Percentiles rank a stretch among this genome's conserved stretches.
Evolutionary conservation across 176 grass and related monocot genomes (phyloP).

Genomic region (Zea luxurians): DNA sequence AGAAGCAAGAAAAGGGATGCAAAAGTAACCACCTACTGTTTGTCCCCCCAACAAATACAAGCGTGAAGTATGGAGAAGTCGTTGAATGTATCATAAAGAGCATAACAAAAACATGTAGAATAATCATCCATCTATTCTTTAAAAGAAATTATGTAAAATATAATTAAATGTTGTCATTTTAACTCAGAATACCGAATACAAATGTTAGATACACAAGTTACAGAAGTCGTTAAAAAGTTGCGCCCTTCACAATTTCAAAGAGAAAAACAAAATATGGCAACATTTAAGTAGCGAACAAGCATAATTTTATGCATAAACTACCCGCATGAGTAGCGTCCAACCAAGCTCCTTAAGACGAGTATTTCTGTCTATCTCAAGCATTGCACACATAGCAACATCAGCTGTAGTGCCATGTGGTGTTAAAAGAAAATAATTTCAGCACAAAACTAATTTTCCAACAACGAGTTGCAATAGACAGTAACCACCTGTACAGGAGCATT

Average conservation of each 20-base stretch:
- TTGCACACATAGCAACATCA: conserved; percentile 99
- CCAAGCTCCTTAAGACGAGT: conserved; percentile 77
- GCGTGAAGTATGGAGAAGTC: too few species aligned
- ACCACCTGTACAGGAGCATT: conserved; percentile 45
- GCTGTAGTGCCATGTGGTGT: conserved; percentile 85
- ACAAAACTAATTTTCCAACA: conserved; percentile 1
- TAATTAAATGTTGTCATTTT: too few species aligned
- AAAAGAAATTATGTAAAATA: too few species aligned
- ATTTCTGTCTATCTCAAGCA: conserved; percentile 90
- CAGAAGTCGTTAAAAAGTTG: background rate
- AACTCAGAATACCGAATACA: too few species aligned
- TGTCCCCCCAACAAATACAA: too few species aligned
- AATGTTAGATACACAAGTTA: background rate
- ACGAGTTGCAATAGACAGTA: conserved; percentile 14
- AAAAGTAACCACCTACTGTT: too few species aligned
- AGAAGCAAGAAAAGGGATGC: too few species aligned
- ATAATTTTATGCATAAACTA: conserved; percentile 38
- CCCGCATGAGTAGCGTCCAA: conserved; percentile 86
- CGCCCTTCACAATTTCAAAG: background rate
- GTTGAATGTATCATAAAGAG: too few species aligned
- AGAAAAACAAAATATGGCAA: background rate
- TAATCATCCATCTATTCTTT: too few species aligned
- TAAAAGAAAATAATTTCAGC: conserved; percentile 28
- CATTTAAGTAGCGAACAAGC: background rate
- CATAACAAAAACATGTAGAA: too few species aligned